A percentile compares a stretch with the other conserved stretches of the same genome.
phyloP scores from a whole-genome alignment of 2,329 filamentous ascomycete species.

The Samsoniella hepiali region DNA sequence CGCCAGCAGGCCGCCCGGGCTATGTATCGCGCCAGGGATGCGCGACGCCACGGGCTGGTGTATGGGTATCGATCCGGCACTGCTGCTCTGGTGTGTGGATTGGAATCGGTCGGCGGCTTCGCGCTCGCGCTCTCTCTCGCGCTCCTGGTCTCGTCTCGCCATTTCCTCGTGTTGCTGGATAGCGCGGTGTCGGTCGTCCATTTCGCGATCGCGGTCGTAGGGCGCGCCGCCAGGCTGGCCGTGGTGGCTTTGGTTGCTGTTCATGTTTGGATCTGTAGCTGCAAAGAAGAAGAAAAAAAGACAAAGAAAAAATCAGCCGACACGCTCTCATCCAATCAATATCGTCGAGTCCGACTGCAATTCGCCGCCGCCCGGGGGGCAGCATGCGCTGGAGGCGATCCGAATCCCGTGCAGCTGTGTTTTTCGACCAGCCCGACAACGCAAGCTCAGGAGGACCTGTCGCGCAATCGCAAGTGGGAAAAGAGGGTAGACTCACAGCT shows the following conservation, averaged over 20 bases:
- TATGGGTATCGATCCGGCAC: conserved; percentile 81
- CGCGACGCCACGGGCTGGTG: conserved; percentile 91
- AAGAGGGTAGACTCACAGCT: conserved; percentile 33
- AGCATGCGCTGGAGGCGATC: not conserved
- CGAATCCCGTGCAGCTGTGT: not conserved
- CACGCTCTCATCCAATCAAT: not conserved
- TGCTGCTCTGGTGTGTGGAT: conserved; percentile 81
- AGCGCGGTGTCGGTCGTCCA: conserved; percentile 47
- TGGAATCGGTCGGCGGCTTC: conserved; percentile 66
- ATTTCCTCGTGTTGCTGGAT: conserved; percentile 48
- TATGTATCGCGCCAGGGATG: conserved; percentile 78
- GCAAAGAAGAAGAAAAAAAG: conserved; percentile 1
- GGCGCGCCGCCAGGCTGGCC: conserved; percentile 37
- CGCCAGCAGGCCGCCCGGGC: conserved; percentile 81
- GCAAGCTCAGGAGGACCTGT: conserved; percentile 24
- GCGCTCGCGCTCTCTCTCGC: conserved; percentile 56
- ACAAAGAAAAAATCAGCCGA: conserved; percentile 1
- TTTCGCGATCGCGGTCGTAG: conserved; percentile 49
- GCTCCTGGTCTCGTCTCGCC: conserved; percentile 43
- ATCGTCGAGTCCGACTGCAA: not conserved
- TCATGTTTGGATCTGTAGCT: conserved; percentile 37
- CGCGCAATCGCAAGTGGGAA: conserved; percentile 23
- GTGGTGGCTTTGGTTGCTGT: conserved; percentile 43
- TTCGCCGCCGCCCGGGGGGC: not conserved
- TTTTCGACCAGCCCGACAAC: conserved; percentile 13